phyloP scores from a whole-genome alignment of 2,329 filamentous ascomycete species.

The Fonsecaea multimorphosa region DNA sequence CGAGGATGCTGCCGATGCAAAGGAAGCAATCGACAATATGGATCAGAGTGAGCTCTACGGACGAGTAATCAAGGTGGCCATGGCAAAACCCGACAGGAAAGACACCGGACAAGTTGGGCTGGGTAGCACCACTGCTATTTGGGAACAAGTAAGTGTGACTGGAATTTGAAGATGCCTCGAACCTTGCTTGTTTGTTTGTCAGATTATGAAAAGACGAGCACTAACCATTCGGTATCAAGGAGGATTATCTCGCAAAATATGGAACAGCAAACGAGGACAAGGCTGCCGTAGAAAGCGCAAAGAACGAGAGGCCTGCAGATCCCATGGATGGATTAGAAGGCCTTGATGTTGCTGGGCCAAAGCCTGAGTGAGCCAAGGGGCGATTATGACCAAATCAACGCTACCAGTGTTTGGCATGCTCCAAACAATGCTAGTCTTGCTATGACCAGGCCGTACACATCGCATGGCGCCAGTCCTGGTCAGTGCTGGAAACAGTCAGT shows the following conservation, averaged over 20 bases:
- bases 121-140: slow-evolving; percentile 90
- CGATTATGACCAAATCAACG: background rate
- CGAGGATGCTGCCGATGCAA: slow-evolving; percentile 81
- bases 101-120: slow-evolving; percentile 73
- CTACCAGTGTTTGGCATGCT: background rate
- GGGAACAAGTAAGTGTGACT: slow-evolving; percentile 80
- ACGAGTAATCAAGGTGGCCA: slow-evolving; percentile 86
- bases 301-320: slow-evolving; percentile 68
- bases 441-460: background rate
- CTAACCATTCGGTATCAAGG: slow-evolving; percentile 61
- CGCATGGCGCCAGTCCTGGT: background rate
- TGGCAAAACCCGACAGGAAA: slow-evolving; percentile 84
- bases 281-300: slow-evolving; percentile 62
- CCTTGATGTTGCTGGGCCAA: slow-evolving; percentile 91
- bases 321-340: slow-evolving; percentile 96
- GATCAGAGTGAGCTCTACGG: slow-evolving; percentile 95
- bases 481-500: background rate
- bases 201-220: background rate
- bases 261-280: slow-evolving; percentile 78
- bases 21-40: slow-evolving; percentile 99
- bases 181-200: background rate
- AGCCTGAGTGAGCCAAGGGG: slow-evolving; percentile 62
- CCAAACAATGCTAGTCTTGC: background rate
- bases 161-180: slow-evolving; percentile 26
- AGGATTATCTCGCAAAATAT: slow-evolving; percentile 90